Evolutionary conservation across 306 rosid genomes (phyloP).

Genomic region (Benincasa hispida): DNA sequence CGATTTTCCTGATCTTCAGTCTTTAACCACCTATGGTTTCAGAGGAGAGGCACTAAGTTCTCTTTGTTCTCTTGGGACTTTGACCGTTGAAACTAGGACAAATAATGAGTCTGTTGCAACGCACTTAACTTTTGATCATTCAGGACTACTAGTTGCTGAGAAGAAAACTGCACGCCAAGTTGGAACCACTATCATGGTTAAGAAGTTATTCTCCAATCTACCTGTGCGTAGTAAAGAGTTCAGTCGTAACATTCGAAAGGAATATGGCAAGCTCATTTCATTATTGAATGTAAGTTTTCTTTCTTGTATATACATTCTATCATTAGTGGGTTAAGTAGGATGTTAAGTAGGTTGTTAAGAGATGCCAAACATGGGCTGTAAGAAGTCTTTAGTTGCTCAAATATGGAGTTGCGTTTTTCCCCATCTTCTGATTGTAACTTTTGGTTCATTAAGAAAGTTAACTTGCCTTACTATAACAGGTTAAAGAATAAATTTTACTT

Average conservation of each 20-base stretch:
- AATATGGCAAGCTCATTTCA: slow-evolving; percentile 80
- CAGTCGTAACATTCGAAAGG: slow-evolving; percentile 75
- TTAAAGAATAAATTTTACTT: background rate
- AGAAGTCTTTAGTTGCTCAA: background rate
- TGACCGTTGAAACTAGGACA: slow-evolving; percentile 74
- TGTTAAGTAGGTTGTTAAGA: background rate
- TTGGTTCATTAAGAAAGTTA: background rate
- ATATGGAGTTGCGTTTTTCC: background rate
- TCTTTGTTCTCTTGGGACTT: slow-evolving; percentile 55
- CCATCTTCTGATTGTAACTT: background rate
- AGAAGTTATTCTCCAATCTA: slow-evolving; percentile 59
- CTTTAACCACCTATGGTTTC: slow-evolving; percentile 79
- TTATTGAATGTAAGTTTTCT: slow-evolving; percentile 62
- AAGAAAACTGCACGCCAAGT: slow-evolving; percentile 76
- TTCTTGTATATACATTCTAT: background rate
- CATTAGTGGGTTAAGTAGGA: background rate
- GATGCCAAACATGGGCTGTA: background rate
- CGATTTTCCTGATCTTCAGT: slow-evolving; percentile 81
- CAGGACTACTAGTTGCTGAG: slow-evolving; percentile 56
- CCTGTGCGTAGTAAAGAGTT: slow-evolving; percentile 89
- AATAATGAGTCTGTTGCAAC: slow-evolving; percentile 59
- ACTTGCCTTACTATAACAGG: background rate
- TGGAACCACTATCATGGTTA: slow-evolving; percentile 85
- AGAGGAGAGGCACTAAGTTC: slow-evolving; percentile 97
- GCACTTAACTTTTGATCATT: slow-evolving; percentile 60